Evolutionary conservation across 768 basidiomycete genomes (phyloP).

Genomic region (Strobilomyces dryophilus): DNA sequence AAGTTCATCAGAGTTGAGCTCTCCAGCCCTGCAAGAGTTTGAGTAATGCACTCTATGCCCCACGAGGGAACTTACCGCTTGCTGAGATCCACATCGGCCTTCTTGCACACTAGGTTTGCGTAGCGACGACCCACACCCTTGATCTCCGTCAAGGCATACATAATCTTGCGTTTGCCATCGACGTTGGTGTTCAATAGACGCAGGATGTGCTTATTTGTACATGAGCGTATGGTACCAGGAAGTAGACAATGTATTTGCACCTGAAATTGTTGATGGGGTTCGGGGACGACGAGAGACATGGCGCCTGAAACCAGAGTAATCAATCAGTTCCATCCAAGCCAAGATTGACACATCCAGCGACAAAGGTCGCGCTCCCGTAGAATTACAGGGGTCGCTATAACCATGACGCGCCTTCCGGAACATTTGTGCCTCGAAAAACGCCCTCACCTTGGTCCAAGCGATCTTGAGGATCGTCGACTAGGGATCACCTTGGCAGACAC

Average conservation of each 20-base stretch:
- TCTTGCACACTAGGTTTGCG: constrained; percentile 99
- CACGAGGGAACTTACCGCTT: constrained; percentile 73
- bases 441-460: constrained; percentile 25
- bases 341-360: constrained; percentile 18
- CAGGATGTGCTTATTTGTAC: constrained; percentile 78
- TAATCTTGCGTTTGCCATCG: constrained; percentile 98
- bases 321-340: constrained; percentile 16
- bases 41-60: background rate
- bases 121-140: constrained; percentile 99
- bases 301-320: constrained; percentile 9
- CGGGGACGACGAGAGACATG: constrained; percentile 98
- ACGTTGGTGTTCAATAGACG: constrained; percentile 99
- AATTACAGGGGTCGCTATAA: background rate
- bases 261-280: constrained; percentile 94
- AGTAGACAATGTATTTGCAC: constrained; percentile 36
- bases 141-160: constrained; percentile 99
- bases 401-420: background rate
- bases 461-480: constrained; percentile 16
- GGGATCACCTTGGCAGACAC: background rate
- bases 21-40: constrained; percentile 71
- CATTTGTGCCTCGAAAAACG: background rate
- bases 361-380: background rate
- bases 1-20: constrained; percentile 98
- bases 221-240: background rate
- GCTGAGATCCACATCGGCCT: constrained; percentile 97